Conservation (phyloP, 331 rosid genomes). For the Arachis monticola region DNA sequence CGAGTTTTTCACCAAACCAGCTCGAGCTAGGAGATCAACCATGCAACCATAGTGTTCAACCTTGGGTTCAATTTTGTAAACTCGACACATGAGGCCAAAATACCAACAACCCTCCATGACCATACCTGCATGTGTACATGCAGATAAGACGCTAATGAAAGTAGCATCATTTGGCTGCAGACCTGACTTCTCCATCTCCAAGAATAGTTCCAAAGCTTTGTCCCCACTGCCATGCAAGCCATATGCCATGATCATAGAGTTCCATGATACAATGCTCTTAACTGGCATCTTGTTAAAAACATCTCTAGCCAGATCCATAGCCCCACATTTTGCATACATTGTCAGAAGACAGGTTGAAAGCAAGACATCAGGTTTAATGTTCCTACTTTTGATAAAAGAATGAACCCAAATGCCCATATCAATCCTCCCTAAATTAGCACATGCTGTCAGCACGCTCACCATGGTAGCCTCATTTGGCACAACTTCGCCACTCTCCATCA, state of each 20-base stretch:
- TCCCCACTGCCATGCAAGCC: slow-evolving; percentile 63
- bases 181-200: slow-evolving; percentile 61
- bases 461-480: slow-evolving; percentile 71
- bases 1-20: slow-evolving; percentile 60
- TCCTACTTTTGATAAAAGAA: slow-evolving; percentile 51
- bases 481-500: slow-evolving; percentile 52
- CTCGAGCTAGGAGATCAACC: slow-evolving; percentile 75
- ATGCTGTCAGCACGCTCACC: slow-evolving; percentile 66
- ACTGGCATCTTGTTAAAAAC: slow-evolving; percentile 63
- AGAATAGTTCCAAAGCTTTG: slow-evolving; percentile 53
- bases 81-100: slow-evolving; percentile 59
- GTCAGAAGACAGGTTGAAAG: slow-evolving; percentile 61
- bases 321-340: slow-evolving; percentile 83
- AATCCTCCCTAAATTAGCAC: slow-evolving; percentile 65
- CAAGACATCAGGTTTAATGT: slow-evolving; percentile 54
- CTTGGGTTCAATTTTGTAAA: slow-evolving; percentile 69
- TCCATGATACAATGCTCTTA: slow-evolving; percentile 53
- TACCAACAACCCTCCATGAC: slow-evolving; percentile 80
- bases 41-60: slow-evolving; percentile 76
- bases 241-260: slow-evolving; percentile 46
- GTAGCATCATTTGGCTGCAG: slow-evolving; percentile 60
- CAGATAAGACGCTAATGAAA: slow-evolving; percentile 63
- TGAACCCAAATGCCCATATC: slow-evolving; percentile 58
- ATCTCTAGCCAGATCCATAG: slow-evolving; percentile 56
- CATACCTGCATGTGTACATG: slow-evolving; percentile 66